Conservation (phyloP, 805 yeast species). For the Ogataea trehalophila region DNA sequence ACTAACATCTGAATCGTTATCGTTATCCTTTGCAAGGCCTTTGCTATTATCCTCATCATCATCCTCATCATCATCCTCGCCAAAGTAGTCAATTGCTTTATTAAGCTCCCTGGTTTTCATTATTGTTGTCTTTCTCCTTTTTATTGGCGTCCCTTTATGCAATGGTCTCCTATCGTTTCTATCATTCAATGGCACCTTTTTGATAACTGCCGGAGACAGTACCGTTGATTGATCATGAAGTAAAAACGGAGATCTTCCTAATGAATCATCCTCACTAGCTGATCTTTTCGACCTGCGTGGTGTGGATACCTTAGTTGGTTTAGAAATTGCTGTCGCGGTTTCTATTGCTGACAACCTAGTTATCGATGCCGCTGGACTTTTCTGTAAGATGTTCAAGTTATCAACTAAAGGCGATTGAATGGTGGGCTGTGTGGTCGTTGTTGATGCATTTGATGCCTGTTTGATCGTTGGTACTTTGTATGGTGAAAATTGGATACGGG, state of each 20-base stretch:
- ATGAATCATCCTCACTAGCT: not conserved
- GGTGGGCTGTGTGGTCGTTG: no score
- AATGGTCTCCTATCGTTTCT: slow-evolving; percentile 8
- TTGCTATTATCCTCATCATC: slow-evolving; percentile 11
- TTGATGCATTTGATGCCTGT: not conserved
- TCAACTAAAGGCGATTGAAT: not conserved
- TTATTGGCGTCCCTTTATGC: slow-evolving; percentile 14
- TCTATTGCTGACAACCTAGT: not conserved
- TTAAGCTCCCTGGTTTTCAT: not conserved
- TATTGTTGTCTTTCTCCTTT: not conserved
- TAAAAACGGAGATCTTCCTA: not conserved
- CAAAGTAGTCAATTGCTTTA: not conserved
- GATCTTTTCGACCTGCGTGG: no score
- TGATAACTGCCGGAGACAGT: slow-evolving; percentile 1
- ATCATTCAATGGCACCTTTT: slow-evolving; percentile 11
- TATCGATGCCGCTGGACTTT: not conserved
- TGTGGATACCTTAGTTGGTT: no score
- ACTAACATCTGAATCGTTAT: slow-evolving; percentile 7
- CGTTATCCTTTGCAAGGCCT: not conserved
- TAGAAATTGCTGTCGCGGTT: not conserved
- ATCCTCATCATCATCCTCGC: slow-evolving; percentile 2
- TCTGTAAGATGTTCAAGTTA: slow-evolving; percentile 5
- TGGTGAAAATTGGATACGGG: slow-evolving; percentile 19
- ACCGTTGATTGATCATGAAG: not conserved
- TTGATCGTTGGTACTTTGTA: slow-evolving; percentile 14